phyloP scores from a whole-genome alignment of 352 stramenopile genomes.

The Pythium pyrilobum region DNA sequence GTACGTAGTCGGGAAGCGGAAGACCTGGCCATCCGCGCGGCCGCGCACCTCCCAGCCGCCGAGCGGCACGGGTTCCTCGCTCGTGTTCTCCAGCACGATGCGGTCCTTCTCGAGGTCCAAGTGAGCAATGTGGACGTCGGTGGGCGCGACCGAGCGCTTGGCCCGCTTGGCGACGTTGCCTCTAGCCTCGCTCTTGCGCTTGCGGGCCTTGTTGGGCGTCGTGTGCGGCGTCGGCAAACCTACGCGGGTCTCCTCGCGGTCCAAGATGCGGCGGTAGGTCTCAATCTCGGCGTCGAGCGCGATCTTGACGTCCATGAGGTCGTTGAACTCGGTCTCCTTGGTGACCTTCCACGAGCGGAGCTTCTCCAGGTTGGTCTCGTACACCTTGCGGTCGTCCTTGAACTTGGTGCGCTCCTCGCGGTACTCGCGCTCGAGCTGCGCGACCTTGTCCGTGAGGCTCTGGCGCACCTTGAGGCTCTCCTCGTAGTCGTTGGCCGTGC shows the following conservation, averaged over 20 bases:
- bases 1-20: conserved; percentile 65
- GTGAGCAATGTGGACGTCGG: conserved; percentile 52
- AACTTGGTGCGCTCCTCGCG: conserved; percentile 68
- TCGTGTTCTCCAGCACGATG: conserved; percentile 74
- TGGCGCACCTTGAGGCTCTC: conserved; percentile 71
- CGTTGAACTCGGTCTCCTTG: conserved; percentile 81
- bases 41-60: conserved; percentile 64
- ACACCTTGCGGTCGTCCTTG: conserved; percentile 72
- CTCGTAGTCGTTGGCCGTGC: conserved; percentile 76
- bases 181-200: conserved; percentile 54
- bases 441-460: conserved; percentile 74
- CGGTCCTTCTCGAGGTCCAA: conserved; percentile 72
- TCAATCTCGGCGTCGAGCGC: conserved; percentile 70
- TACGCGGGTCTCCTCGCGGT: conserved; percentile 70
- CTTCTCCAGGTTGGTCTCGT: conserved; percentile 63
- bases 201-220: conserved; percentile 37
- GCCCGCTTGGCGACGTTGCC: conserved; percentile 30
- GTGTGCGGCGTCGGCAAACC: conserved; percentile 49
- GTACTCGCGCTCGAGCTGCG: conserved; percentile 71
- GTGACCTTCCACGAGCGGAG: conserved; percentile 62
- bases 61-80: conserved; percentile 47
- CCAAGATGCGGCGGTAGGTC: conserved; percentile 76
- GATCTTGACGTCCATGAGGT: conserved; percentile 87
- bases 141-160: conserved; percentile 32
- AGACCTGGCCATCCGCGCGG: conserved; percentile 51